A percentile compares a stretch with the other conserved stretches of the same genome.
phyloP scores from a whole-genome alignment of 768 basidiomycete species.

The Lactifluus hygrophoroides region DNA sequence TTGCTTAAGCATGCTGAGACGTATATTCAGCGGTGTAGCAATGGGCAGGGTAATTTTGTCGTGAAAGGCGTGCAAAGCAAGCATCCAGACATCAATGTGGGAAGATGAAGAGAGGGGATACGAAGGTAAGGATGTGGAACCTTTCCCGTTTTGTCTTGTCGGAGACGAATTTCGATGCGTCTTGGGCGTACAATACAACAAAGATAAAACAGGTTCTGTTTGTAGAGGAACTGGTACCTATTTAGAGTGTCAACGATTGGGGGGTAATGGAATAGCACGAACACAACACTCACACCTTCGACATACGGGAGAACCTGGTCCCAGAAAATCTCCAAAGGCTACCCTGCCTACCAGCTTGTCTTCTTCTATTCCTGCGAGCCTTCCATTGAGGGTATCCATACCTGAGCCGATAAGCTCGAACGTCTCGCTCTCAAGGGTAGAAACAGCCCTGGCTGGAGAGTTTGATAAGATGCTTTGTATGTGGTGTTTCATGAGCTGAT shows the following conservation, averaged over 20 bases:
- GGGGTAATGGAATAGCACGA: conserved; percentile 33
- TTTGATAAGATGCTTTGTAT: conserved; percentile 66
- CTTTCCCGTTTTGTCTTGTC: conserved; percentile 41
- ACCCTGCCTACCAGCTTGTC: conserved; percentile 67
- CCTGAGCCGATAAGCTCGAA: conserved; percentile 77
- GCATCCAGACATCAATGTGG: conserved; percentile 74
- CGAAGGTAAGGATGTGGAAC: conserved; percentile 30
- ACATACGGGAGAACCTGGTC: conserved; percentile 80
- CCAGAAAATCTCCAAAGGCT: conserved; percentile 92
- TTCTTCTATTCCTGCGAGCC: conserved; percentile 68
- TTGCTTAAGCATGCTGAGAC: conserved; percentile 48
- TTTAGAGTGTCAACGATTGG: not conserved
- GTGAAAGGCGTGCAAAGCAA: conserved; percentile 74
- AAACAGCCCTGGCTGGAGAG: conserved; percentile 64
- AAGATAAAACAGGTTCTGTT: conserved; percentile 54
- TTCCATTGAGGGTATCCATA: conserved; percentile 89
- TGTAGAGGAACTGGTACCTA: conserved; percentile 55
- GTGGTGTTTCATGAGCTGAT: conserved; percentile 70
- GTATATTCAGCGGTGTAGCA: conserved; percentile 43
- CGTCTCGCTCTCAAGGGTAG: conserved; percentile 68
- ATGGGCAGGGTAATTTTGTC: conserved; percentile 71
- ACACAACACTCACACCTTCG: conserved; percentile 60
- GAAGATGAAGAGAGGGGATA: conserved; percentile 31
- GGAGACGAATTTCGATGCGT: conserved; percentile 38
- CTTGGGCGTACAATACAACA: conserved; percentile 56